Base-by-base conservation (phyloP, 257 asterid species). In the Knoxia roxburghii region DNA sequence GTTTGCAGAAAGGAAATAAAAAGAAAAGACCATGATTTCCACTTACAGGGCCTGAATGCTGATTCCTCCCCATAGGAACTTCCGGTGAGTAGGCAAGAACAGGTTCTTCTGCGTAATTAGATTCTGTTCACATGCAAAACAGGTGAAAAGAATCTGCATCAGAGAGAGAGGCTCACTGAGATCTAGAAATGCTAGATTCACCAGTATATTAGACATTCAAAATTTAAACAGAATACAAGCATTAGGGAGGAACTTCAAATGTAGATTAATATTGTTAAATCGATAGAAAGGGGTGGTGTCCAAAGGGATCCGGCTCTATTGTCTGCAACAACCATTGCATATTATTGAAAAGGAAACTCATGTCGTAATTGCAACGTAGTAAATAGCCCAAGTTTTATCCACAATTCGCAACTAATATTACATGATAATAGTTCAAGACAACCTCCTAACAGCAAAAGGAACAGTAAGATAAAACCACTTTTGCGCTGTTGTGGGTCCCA, bases 21-120 rank as follows among this genome's bases (percentile, higher is more conserved):
- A 61, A 50, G 56, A 54, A 37, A 46, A 61, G 32, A 26, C 33
- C 24, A 18, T 54, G 53, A 68, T 43, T 65, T 69, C 70, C 35
- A 74, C 85, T 78, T 76, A 87, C 98, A 68, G 74, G 74, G 75
- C 67, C 73, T 54, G 78, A 69, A 67, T 67, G 79, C 53, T 76
- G 76, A 68, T 72, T 77, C 80, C 78, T 85, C 74, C 65, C 64
- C 56, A 68, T 69, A 11, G 84, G 69, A 70, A 66, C 76, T 75
- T 80, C 90, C 21, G 79, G 82, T 33, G 91, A 76, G 73, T 81
- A 76, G 30, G 77, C 78, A 26, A 60, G 78, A 74, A 61, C 78
- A 71, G 73, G 79, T 72, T 85, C 95, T 76, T 73, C 85, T 67
- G 74, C 53, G 45, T 61, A 76, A 77, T 69, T 79, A 70, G 82